These are phyloP conservation scores for Lecanosticta acicola DNA, from an alignment of 2,329 filamentous ascomycete genomes.

Conservation along the genomic window DNA sequence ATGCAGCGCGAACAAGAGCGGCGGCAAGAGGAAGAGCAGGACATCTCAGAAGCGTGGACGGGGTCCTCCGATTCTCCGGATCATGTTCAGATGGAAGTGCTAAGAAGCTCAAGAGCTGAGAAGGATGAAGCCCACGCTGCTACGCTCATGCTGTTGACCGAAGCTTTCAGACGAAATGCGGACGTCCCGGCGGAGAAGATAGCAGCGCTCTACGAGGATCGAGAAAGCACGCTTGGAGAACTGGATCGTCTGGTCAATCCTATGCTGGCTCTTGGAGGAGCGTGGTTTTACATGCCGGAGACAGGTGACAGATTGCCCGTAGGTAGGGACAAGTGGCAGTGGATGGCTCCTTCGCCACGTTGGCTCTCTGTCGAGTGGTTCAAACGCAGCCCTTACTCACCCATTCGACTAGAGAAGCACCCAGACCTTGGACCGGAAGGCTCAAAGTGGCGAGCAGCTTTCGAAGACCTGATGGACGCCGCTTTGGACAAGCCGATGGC, in stretches of 20 bases:
- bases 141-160: conserved; percentile 20
- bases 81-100: conserved; percentile 15
- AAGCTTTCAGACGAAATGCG: conserved; percentile 23
- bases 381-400: conserved; percentile 48
- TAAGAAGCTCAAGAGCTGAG: conserved; percentile 14
- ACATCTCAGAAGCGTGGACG: conserved; percentile 26
- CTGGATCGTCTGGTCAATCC: conserved; percentile 19
- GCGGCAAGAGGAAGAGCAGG: conserved; percentile 20
- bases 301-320: conserved; percentile 13
- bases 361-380: conserved; percentile 36
- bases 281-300: conserved; percentile 19
- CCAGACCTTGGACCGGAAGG: conserved; percentile 30
- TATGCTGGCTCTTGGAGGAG: conserved; percentile 15
- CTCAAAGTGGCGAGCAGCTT: conserved; percentile 51
- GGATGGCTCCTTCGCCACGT: conserved; percentile 6
- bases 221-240: conserved; percentile 10
- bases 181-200: conserved; percentile 23
- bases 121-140: conserved; percentile 18
- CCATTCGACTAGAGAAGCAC: conserved; percentile 48
- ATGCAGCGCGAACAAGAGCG: conserved; percentile 23
- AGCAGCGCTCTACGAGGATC: conserved; percentile 25
- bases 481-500: conserved; percentile 32
- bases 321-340: conserved; percentile 4
- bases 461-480: conserved; percentile 53
- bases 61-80: conserved; percentile 21